Conservation (phyloP, 139 green algal species). For the Nannochloris sp. region DNA sequence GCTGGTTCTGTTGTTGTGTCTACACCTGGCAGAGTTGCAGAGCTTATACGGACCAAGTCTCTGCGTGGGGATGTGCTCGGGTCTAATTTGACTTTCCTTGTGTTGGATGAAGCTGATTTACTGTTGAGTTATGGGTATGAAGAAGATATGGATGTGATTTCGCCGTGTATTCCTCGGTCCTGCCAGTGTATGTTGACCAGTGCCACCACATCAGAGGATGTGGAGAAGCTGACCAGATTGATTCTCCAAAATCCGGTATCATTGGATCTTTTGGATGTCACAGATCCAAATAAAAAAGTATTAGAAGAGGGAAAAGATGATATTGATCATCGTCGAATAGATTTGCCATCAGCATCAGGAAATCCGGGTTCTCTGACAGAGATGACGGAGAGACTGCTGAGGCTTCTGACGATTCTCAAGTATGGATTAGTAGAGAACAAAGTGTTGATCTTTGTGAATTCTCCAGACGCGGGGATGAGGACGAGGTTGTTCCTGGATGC, state of each 20-base stretch:
- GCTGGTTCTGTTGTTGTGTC: constrained; percentile 70
- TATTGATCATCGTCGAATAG: constrained; percentile 47
- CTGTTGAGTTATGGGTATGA: constrained; percentile 87
- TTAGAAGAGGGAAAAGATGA: constrained; percentile 15
- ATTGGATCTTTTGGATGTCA: constrained; percentile 56
- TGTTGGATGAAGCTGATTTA: constrained; percentile 93
- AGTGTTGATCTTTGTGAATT: constrained; percentile 89
- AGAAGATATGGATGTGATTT: constrained; percentile 69
- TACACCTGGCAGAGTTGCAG: constrained; percentile 59
- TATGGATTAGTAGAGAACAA: constrained; percentile 71
- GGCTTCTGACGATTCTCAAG: constrained; percentile 68
- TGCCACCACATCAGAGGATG: constrained; percentile 68
- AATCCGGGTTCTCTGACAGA: not conserved
- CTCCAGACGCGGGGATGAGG: constrained; percentile 61
- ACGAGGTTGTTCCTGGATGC: constrained; percentile 86
- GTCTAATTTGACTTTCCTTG: constrained; percentile 33
- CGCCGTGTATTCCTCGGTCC: constrained; percentile 48
- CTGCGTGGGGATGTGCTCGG: constrained; percentile 37
- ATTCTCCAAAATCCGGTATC: constrained; percentile 83
- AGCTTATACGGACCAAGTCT: constrained; percentile 34
- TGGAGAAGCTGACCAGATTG: constrained; percentile 70
- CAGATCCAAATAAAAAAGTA: not conserved
- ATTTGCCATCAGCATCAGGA: constrained; percentile 12
- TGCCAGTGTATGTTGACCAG: constrained; percentile 90
- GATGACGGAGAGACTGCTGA: constrained; percentile 51